Base-by-base conservation (phyloP, 2,329 filamentous ascomycete species). In the Cyanodermella asteris region DNA sequence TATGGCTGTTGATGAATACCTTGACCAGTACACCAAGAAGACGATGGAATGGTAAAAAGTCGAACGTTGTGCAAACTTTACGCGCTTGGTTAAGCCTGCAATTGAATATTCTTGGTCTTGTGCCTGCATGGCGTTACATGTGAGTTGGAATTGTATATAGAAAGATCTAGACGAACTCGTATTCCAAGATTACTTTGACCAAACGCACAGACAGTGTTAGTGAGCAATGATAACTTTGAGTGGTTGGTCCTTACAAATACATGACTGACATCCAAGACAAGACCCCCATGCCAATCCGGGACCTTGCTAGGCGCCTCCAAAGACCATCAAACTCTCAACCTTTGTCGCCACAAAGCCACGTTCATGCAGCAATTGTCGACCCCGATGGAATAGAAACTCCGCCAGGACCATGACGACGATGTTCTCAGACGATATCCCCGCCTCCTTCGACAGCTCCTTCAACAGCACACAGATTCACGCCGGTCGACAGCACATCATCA, bases 1-100 rank as follows among this genome's bases (percentile, higher is more conserved):
- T 40, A 75, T 76, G 59, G 63, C 78, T 27, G 72, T 94, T 17
- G 84, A 97, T 51, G 68, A 87, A 56, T 94, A 93, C 45, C 76
- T 97, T 37, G 81, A 94, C 49, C 50, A 91, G 48, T 91, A 72
- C 43, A 61, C 70, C 26, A 72, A 63, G 50, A 50, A 56, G 23
- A 47, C 50, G 39, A 45, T 53, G 34, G 39, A 51, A 26, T 44
- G 43, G 40, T 45, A 39, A 18, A 7, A 3, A 3, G 20, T n/a
- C n/a, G n/a, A n/a, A n/a, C n/a, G n/a, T n/a, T n/a, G n/a, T n/a
- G n/a, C n/a, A n/a, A n/a, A n/a, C n/a, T n/a, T n/a, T n/a, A n/a
- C n/a, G n/a, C n/a, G n/a, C n/a, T n/a, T n/a, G n/a, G n/a, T n/a
- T n/a, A n/a, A n/a, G n/a, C n/a, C n/a, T n/a, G n/a, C n/a, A n/a